Conservation (phyloP, 2,329 filamentous ascomycete species). For the Colletotrichum somersetense region DNA sequence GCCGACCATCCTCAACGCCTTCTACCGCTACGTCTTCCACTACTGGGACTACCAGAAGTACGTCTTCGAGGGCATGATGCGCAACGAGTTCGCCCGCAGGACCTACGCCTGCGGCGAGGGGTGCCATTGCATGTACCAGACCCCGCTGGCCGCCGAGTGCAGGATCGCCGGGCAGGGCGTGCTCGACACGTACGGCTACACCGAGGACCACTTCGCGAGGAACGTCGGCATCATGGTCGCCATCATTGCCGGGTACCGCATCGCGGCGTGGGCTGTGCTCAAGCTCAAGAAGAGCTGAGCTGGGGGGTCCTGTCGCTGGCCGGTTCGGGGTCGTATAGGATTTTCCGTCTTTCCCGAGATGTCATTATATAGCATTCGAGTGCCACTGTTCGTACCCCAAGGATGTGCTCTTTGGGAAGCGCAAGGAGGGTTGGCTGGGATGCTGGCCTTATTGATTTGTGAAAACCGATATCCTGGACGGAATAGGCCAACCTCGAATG, state of each 20-base stretch:
- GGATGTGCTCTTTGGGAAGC: no score
- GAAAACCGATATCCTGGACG: no score
- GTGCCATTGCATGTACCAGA: slow-evolving; percentile 80
- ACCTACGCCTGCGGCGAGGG: slow-evolving; percentile 70
- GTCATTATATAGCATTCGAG: not conserved
- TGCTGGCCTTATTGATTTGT: no score
- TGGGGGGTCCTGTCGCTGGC: not conserved
- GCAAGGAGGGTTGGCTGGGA: no score
- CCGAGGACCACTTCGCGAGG: slow-evolving; percentile 70
- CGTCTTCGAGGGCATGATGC: slow-evolving; percentile 94
- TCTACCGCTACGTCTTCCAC: slow-evolving; percentile 89
- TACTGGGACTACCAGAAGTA: slow-evolving; percentile 91
- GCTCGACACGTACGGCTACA: slow-evolving; percentile 77
- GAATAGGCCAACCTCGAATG: no score
- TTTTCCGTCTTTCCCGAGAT: not conserved
- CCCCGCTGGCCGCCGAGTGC: slow-evolving; percentile 72
- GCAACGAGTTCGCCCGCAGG: slow-evolving; percentile 81
- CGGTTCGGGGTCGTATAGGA: not conserved
- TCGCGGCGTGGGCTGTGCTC: slow-evolving; percentile 76
- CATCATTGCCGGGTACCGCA: slow-evolving; percentile 80
- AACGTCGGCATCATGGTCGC: slow-evolving; percentile 83
- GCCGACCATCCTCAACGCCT: slow-evolving; percentile 79
- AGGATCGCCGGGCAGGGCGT: slow-evolving; percentile 79
- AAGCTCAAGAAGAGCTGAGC: slow-evolving; percentile 44
- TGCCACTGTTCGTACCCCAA: no score